Conservation (phyloP, 352 stramenopile species). For the Pythium apleroticum region DNA sequence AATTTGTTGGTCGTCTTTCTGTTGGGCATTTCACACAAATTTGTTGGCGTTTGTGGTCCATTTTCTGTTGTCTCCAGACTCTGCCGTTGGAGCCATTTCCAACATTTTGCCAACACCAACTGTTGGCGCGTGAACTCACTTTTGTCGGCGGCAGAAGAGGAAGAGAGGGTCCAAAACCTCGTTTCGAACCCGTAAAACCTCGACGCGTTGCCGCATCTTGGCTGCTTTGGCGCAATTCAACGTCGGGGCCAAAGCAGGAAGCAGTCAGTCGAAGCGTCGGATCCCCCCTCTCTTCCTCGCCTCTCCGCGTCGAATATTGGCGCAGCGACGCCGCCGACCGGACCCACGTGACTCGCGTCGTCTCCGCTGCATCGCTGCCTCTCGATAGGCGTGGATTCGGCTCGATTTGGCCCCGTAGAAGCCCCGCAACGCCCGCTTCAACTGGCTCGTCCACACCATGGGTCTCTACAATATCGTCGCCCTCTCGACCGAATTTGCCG, state of each 20-base stretch:
- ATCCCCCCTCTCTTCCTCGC: constrained; percentile 11
- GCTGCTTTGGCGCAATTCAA: constrained; percentile 14
- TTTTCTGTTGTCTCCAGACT: background rate
- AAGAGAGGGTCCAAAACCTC: constrained; percentile 16
- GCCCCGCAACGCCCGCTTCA: background rate
- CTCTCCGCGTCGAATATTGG: background rate
- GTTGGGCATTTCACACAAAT: background rate
- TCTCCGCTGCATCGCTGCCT: background rate
- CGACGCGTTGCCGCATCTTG: background rate
- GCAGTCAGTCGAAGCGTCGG: constrained; percentile 7
- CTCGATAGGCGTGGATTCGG: constrained; percentile 8
- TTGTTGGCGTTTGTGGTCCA: background rate
- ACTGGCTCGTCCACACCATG: constrained; percentile 38
- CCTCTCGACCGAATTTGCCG: constrained; percentile 50
- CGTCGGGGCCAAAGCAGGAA: constrained; percentile 5
- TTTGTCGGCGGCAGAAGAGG: background rate
- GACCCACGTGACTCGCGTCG: background rate
- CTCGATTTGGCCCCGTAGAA: background rate
- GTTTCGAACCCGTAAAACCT: constrained; percentile 8
- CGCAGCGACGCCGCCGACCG: background rate
- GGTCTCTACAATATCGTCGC: constrained; percentile 67
- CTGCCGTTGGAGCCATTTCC: constrained; percentile 1
- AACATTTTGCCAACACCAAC: constrained; percentile 1
- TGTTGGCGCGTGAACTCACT: constrained; percentile 6
- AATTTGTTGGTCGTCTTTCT: background rate